Conservation (phyloP, 1,284 basidiomycete genomes). For the Puccinia triticina region DNA sequence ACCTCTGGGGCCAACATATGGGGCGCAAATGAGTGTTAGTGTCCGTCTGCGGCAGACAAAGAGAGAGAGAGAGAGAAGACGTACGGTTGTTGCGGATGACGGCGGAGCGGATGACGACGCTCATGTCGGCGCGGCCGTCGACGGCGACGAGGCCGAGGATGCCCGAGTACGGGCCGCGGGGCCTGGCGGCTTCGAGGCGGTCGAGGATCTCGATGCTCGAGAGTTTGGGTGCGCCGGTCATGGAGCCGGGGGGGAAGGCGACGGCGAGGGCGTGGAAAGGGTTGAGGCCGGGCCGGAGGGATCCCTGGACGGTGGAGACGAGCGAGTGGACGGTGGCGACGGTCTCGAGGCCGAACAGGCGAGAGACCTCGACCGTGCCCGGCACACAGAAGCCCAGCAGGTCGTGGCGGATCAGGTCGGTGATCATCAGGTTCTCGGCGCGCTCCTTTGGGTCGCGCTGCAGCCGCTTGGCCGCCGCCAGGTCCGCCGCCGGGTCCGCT, state of each 20-base stretch:
- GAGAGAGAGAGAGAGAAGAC: not conserved
- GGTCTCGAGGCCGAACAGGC: constrained; percentile 86
- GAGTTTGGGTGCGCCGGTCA: constrained; percentile 97
- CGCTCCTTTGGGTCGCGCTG: constrained; percentile 83
- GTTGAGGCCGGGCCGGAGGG: constrained; percentile 62
- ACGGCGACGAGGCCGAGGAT: constrained; percentile 88
- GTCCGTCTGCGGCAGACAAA: not conserved
- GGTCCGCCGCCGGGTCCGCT: constrained; percentile 57
- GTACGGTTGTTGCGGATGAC: constrained; percentile 70
- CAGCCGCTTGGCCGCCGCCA: constrained; percentile 63
- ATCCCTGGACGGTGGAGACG: constrained; percentile 87
- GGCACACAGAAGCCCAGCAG: constrained; percentile 72
- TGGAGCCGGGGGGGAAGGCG: constrained; percentile 92
- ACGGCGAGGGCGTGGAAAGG: constrained; percentile 74
- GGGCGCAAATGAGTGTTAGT: constrained; percentile 27
- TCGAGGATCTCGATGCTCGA: constrained; percentile 88
- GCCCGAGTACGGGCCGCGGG: constrained; percentile 82
- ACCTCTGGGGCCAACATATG: constrained; percentile 57
- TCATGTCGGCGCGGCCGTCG: constrained; percentile 86
- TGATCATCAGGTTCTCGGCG: constrained; percentile 98
- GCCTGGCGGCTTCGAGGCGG: constrained; percentile 70
- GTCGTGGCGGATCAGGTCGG: constrained; percentile 93
- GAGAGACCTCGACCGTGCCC: constrained; percentile 76
- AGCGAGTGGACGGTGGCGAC: constrained; percentile 89
- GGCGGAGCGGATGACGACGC: constrained; percentile 92